A percentile compares a stretch with the other conserved stretches of the same genome.
Evolutionary conservation across 2,329 filamentous ascomycete species (phyloP).

Genomic region (Arthrobotrys sinensis): DNA sequence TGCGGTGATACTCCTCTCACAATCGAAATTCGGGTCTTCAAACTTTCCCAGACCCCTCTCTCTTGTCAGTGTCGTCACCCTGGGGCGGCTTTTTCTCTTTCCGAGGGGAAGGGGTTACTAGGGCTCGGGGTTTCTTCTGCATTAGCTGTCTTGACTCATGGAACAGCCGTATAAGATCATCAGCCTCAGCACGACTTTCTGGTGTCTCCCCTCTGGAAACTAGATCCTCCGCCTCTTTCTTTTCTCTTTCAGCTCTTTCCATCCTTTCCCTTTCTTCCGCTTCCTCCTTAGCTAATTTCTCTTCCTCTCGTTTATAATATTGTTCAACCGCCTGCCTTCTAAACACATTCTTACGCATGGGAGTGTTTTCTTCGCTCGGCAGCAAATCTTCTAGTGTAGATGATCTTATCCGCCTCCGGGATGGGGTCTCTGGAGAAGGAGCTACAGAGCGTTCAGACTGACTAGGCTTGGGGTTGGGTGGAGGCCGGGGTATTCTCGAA

Average conservation of each 20-base stretch:
- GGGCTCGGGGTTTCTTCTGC: too few species aligned
- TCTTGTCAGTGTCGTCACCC: too few species aligned
- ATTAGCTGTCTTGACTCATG: too few species aligned
- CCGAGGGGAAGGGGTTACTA: too few species aligned
- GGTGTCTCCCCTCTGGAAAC: neutral
- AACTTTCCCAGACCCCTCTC: too few species aligned
- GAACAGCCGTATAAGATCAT: too few species aligned
- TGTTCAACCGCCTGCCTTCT: neutral
- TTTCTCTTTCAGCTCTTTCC: neutral
- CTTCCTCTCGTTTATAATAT: neutral
- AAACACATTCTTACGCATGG: neutral
- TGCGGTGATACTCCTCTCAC: too few species aligned
- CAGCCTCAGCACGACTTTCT: too few species aligned
- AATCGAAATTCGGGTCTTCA: too few species aligned
- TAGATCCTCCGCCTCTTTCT: neutral
- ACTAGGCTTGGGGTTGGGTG: neutral
- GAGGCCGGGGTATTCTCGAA: conserved; percentile 1
- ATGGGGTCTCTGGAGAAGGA: neutral
- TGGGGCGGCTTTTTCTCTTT: too few species aligned
- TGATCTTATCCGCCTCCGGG: neutral
- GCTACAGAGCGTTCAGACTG: neutral
- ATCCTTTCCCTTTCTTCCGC: neutral
- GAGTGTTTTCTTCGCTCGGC: neutral
- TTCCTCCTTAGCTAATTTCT: neutral
- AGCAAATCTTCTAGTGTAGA: neutral